These are phyloP conservation scores for Clohesyomyces aquaticus DNA, from an alignment of 495 filamentous ascomycete genomes.

Conservation along the genomic window DNA sequence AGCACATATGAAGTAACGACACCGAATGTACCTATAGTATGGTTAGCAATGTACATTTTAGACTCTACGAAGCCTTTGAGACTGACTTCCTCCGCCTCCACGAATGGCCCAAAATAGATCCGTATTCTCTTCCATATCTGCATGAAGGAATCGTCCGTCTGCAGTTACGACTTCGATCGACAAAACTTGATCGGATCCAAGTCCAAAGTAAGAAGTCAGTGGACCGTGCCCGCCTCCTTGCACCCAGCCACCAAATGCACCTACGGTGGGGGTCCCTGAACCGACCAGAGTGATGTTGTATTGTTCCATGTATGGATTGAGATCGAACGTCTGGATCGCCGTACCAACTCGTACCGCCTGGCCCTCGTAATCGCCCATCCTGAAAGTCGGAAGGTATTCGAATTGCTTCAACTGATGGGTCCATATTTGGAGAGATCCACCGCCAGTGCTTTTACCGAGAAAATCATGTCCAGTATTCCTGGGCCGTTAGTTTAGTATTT, in stretches of 20 bases:
- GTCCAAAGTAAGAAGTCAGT: constrained; percentile 23
- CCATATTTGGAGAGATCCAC: constrained; percentile 53
- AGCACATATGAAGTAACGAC: constrained; percentile 34
- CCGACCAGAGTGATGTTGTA: constrained; percentile 26
- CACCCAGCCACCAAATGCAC: constrained; percentile 26
- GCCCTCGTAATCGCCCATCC: constrained; percentile 34
- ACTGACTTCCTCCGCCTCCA: constrained; percentile 33
- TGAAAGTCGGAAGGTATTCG: constrained; percentile 47
- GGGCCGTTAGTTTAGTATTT: background rate
- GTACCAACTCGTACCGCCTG: constrained; percentile 27
- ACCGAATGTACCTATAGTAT: constrained; percentile 27
- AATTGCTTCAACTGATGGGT: constrained; percentile 54
- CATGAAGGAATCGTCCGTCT: constrained; percentile 35
- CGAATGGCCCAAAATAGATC: constrained; percentile 37
- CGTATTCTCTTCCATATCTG: constrained; percentile 25
- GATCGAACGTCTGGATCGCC: constrained; percentile 19
- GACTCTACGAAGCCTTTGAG: background rate
- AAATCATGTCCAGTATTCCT: constrained; percentile 60
- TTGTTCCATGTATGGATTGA: constrained; percentile 16
- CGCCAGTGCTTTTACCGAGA: constrained; percentile 55
- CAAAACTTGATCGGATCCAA: constrained; percentile 32
- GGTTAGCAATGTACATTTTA: constrained; percentile 1
- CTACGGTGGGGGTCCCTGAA: constrained; percentile 26
- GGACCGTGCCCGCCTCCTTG: constrained; percentile 30
- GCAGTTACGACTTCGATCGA: constrained; percentile 35